Evolutionary conservation across 805 yeast species (phyloP).

Genomic region (Saccharomycopsis selenospora): DNA sequence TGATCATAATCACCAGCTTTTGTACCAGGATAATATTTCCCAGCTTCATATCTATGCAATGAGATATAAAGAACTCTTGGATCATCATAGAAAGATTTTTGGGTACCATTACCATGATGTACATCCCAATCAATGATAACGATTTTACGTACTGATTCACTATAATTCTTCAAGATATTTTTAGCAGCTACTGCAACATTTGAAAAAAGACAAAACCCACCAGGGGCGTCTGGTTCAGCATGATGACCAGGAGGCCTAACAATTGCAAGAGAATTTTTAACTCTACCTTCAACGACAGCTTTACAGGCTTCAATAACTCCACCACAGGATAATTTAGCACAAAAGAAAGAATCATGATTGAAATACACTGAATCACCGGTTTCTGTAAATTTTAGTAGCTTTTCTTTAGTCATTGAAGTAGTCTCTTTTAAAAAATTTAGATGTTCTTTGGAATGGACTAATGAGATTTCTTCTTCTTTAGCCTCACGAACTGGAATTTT

Average conservation of each 20-base stretch:
- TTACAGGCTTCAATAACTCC: conserved; percentile 95
- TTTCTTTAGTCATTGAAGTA: conserved; percentile 67
- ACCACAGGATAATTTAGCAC: conserved; percentile 92
- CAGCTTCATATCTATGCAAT: conserved; percentile 86
- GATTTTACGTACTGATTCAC: conserved; percentile 79
- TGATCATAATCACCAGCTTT: conserved; percentile 73
- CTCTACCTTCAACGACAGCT: conserved; percentile 89
- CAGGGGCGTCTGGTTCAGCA: conserved; percentile 96
- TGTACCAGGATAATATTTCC: conserved; percentile 91
- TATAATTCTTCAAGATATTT: conserved; percentile 70
- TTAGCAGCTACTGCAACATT: conserved; percentile 97
- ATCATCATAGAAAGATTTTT: conserved; percentile 81
- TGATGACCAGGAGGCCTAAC: conserved; percentile 99
- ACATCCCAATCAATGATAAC: conserved; percentile 95
- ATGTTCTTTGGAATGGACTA: conserved; percentile 81
- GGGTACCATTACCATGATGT: conserved; percentile 99
- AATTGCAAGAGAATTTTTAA: conserved; percentile 86
- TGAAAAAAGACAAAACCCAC: conserved; percentile 93
- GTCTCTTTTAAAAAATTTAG: conserved; percentile 69
- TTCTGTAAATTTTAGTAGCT: conserved; percentile 75
- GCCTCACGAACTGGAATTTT: conserved; percentile 92
- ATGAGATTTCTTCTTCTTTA: conserved; percentile 70
- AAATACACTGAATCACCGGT: conserved; percentile 91
- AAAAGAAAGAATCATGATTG: conserved; percentile 78
- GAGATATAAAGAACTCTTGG: conserved; percentile 89